phyloP scores from a whole-genome alignment of 305 asterid genomes.

The Striga hermonthica region DNA sequence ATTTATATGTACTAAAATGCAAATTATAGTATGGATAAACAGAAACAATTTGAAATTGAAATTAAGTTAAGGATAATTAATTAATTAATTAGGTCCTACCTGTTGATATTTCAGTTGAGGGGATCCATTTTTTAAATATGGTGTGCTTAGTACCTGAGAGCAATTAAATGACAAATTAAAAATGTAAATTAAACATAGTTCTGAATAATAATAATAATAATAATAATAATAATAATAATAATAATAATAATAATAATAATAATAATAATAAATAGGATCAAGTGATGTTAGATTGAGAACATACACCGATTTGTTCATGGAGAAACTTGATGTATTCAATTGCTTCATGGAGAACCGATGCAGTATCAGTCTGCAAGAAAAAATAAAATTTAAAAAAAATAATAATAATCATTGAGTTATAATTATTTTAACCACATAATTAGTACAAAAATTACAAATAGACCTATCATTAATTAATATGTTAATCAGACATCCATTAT shows the following conservation, averaged over 20 bases:
- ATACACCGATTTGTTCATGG: conserved; percentile 87
- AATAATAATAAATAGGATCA: no score
- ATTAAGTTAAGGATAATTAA: no score
- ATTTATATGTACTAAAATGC: no score
- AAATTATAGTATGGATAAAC: not conserved
- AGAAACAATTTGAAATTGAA: not conserved
- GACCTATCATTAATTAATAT: no score
- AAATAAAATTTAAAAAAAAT: no score
- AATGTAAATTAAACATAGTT: conserved; percentile 5
- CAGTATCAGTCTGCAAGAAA: conserved; percentile 77
- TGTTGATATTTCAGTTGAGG: conserved; percentile 41
- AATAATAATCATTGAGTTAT: no score
- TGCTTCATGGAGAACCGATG: conserved; percentile 95
- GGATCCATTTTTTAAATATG: conserved; percentile 49
- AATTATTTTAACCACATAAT: no score
- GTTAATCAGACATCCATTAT: no score
- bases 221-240: not conserved
- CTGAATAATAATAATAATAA: not conserved
- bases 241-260: no score
- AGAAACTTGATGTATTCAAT: conserved; percentile 82
- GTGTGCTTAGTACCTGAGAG: conserved; percentile 50
- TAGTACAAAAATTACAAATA: no score
- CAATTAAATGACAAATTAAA: conserved; percentile 4
- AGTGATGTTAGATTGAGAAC: conserved; percentile 17
- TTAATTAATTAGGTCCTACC: conserved; percentile 29